Percentiles rank a stretch among this genome's conserved stretches.
Conservation (phyloP, 2,329 filamentous ascomycete species). For the Achaetomium macrosporum region DNA sequence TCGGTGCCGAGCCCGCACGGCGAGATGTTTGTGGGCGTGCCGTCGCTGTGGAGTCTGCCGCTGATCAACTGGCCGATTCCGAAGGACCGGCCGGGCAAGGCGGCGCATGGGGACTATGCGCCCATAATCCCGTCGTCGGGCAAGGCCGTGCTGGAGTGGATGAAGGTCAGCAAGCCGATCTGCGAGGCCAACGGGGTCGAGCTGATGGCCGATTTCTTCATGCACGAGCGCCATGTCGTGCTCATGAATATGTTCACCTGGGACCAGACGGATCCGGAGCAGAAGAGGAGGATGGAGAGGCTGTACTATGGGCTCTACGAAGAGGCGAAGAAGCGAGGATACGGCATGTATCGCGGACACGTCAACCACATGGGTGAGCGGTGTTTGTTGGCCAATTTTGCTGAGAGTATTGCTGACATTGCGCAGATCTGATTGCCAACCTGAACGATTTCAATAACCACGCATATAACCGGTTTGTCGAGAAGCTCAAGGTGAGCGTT, state of each 20-base stretch:
- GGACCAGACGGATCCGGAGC: slow-evolving; percentile 37
- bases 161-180: slow-evolving; percentile 35
- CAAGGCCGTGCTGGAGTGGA: slow-evolving; percentile 37
- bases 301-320: slow-evolving; percentile 32
- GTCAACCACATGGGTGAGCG: slow-evolving; percentile 35
- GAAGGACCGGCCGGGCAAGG: slow-evolving; percentile 26
- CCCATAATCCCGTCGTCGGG: slow-evolving; percentile 34
- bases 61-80: slow-evolving; percentile 34
- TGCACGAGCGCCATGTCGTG: slow-evolving; percentile 42
- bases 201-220: slow-evolving; percentile 43
- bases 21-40: slow-evolving; percentile 33
- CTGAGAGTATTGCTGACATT: not conserved
- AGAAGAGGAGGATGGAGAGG: slow-evolving; percentile 32
- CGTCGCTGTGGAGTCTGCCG: slow-evolving; percentile 33
- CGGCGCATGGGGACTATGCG: slow-evolving; percentile 34
- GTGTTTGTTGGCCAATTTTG: not conserved
- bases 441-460: slow-evolving; percentile 35
- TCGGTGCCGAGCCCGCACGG: slow-evolving; percentile 31
- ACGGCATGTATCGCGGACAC: slow-evolving; percentile 35
- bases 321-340: slow-evolving; percentile 32
- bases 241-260: slow-evolving; percentile 44
- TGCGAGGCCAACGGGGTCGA: slow-evolving; percentile 39
- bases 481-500: slow-evolving; percentile 33
- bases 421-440: slow-evolving; percentile 33
- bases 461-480: slow-evolving; percentile 35